Evolutionary conservation across 2,329 filamentous ascomycete species (phyloP).

Genomic region (Periconia sp.): DNA sequence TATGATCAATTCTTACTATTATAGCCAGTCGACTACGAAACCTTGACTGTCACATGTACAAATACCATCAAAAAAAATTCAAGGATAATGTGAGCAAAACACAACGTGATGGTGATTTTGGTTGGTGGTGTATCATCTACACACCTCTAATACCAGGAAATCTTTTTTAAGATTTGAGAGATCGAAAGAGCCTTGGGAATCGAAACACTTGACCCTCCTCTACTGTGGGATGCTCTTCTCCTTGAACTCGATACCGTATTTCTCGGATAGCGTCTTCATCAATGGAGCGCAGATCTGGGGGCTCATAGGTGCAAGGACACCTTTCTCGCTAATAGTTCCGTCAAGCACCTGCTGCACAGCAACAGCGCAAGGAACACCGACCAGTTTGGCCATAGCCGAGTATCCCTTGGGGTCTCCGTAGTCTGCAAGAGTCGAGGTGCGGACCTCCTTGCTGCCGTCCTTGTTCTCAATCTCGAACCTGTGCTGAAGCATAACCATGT

Average conservation of each 20-base stretch:
- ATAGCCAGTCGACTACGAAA: background rate
- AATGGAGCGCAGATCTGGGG: conserved; percentile 71
- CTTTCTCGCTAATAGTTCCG: conserved; percentile 71
- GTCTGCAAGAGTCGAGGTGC: conserved; percentile 78
- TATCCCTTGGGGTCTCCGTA: conserved; percentile 81
- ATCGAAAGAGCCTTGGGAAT: background rate
- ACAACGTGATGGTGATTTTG: background rate
- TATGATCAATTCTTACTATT: background rate
- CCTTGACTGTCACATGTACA: background rate
- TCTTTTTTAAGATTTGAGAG: background rate
- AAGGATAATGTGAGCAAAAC: background rate
- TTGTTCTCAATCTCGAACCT: conserved; percentile 82
- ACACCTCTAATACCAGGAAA: background rate
- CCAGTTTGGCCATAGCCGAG: conserved; percentile 80
- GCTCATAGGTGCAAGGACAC: conserved; percentile 76
- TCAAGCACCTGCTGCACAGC: conserved; percentile 77
- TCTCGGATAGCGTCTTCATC: conserved; percentile 75
- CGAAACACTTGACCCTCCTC: background rate
- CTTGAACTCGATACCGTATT: conserved; percentile 72
- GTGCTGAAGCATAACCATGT: conserved; percentile 78
- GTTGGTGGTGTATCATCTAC: conserved; percentile 22
- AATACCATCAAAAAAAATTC: background rate
- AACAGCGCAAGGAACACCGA: conserved; percentile 73
- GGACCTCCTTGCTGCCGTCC: conserved; percentile 75
- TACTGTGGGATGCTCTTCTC: conserved; percentile 61